Percentiles rank a stretch among this genome's conserved stretches.
phyloP scores from a whole-genome alignment of 495 filamentous ascomycete genomes.

The Neurospora sp. region DNA sequence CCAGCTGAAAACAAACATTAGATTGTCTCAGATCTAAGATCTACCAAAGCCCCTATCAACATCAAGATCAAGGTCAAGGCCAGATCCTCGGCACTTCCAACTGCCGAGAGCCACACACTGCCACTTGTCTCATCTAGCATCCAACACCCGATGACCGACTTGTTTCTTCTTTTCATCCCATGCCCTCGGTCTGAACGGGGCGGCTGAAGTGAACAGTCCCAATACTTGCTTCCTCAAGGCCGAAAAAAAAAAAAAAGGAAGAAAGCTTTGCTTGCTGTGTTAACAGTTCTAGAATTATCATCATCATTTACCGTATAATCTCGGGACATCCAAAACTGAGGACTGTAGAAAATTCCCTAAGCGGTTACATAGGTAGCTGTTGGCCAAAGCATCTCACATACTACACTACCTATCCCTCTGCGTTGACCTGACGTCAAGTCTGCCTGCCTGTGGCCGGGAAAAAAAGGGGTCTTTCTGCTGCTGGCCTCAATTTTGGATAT shows the following conservation, averaged over 20 bases:
- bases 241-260: no score
- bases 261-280: no score
- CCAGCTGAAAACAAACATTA: not conserved
- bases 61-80: not conserved
- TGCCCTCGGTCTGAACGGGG: not conserved
- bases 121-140: not conserved
- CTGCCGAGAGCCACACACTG: not conserved
- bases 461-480: no score
- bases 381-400: no score
- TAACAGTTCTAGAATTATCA: not conserved
- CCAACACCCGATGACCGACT: not conserved
- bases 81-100: not conserved
- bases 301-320: not conserved
- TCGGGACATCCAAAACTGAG: no score
- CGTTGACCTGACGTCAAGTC: no score
- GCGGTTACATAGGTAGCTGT: no score
- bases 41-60: not conserved
- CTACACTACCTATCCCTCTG: no score
- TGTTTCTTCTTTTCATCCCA: not conserved
- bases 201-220: not conserved
- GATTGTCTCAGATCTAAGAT: not conserved
- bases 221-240: not conserved
- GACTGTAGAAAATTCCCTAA: no score
- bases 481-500: no score
- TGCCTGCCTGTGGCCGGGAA: no score